Percentiles rank a stretch among this genome's conserved stretches.
Conservation (phyloP, 2,329 filamentous ascomycete genomes). For the Spiromastix sp. region DNA sequence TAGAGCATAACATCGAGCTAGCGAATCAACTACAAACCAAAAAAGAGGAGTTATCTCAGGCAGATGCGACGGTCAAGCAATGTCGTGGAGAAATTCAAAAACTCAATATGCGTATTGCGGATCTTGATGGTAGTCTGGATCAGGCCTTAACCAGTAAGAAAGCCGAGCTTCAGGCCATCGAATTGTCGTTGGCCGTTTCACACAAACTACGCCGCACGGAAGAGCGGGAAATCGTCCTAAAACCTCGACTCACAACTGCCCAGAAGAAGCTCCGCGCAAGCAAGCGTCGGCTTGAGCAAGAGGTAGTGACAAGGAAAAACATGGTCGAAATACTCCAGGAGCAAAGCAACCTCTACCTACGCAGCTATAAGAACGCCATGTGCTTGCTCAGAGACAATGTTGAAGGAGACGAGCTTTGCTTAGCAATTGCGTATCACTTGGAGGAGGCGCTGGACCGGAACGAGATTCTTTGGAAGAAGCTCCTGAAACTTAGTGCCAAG, state of each 20-base stretch:
- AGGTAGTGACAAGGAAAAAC: background rate
- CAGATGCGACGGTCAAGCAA: too few relatives aligned
- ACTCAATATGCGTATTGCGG: background rate
- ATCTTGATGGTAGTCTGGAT: background rate
- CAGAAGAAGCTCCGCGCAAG: background rate
- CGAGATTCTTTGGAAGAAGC: slow-evolving; percentile 4
- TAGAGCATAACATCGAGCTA: too few relatives aligned
- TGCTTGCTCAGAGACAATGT: background rate
- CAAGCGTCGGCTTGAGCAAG: background rate
- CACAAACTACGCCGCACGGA: background rate
- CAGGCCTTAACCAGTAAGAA: background rate
- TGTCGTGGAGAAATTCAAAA: background rate
- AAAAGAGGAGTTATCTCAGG: background rate
- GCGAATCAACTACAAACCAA: background rate
- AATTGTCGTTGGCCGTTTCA: background rate
- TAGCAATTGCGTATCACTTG: slow-evolving; percentile 4
- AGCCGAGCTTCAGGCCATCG: background rate
- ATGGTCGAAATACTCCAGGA: background rate
- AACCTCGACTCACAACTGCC: background rate
- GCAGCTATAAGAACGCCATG: background rate
- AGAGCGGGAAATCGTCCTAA: background rate
- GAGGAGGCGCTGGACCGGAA: slow-evolving; percentile 7
- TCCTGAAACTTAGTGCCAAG: background rate
- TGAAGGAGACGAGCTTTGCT: slow-evolving; percentile 1
- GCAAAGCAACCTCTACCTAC: background rate